Conservation (phyloP, 2,329 filamentous ascomycete species). For the Ophiostoma sp. region DNA sequence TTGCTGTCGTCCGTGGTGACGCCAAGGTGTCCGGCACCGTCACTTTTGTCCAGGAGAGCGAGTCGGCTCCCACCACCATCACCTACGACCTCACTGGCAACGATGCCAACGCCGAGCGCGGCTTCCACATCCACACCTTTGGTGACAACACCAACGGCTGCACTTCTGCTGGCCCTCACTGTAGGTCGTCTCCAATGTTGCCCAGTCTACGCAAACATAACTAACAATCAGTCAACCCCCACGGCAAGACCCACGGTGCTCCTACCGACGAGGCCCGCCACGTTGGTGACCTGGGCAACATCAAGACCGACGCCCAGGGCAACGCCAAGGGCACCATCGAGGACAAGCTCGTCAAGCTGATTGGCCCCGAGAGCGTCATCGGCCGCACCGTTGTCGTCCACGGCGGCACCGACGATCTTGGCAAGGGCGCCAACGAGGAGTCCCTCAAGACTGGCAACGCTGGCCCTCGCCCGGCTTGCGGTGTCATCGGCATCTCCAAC, state of each 20-base stretch:
- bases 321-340: slow-evolving; percentile 74
- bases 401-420: slow-evolving; percentile 92
- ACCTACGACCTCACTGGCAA: slow-evolving; percentile 89
- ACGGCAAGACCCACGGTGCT: slow-evolving; percentile 85
- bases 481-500: slow-evolving; percentile 84
- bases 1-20: slow-evolving; percentile 96
- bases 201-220: background rate
- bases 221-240: slow-evolving; percentile 73
- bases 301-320: slow-evolving; percentile 89
- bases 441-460: slow-evolving; percentile 98
- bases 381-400: slow-evolving; percentile 95
- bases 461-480: slow-evolving; percentile 87
- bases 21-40: slow-evolving; percentile 91
- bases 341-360: slow-evolving; percentile 88
- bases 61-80: slow-evolving; percentile 77
- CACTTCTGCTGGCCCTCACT: slow-evolving; percentile 96
- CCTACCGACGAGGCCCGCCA: slow-evolving; percentile 79
- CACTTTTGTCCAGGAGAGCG: slow-evolving; percentile 86
- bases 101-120: slow-evolving; percentile 92
- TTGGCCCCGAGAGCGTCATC: slow-evolving; percentile 89
- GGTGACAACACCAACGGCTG: slow-evolving; percentile 99
- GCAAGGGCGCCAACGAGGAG: slow-evolving; percentile 85
- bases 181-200: slow-evolving; percentile 48
- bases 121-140: slow-evolving; percentile 98
- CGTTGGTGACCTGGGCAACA: slow-evolving; percentile 96